Base-by-base conservation (phyloP, 768 basidiomycete species). In the Cystobasidium tubakii region DNA sequence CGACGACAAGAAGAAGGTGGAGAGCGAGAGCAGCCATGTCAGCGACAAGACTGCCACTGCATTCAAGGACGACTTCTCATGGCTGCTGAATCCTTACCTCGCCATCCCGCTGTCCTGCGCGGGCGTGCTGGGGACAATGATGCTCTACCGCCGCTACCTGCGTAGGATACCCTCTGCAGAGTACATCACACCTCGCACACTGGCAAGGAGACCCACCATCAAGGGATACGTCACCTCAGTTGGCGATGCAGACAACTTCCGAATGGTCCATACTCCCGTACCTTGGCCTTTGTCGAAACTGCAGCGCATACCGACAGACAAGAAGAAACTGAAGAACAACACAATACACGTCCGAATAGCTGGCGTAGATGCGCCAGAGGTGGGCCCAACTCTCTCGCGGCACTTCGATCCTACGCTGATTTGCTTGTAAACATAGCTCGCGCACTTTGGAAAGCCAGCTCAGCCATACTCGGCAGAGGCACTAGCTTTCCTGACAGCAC, bases 321-420 rank as follows among this genome's bases (percentile, higher is more conserved):
- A 81, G 23, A 88, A 87, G 86, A 88, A 89, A 0, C 83, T 94
- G 60, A 90, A 86, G 79, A 86, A 88, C 75, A 83, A 91, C 77
- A 96, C 94, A 1, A 83, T 97, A 21, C 89, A 90, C 78, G 87
- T 98, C 33, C 87, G 94, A 17, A 86, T 98, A 33, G 90, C 90
- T 17, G 94, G 91, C 0, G 87, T 92, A 3, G 94, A 98, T 79
- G 94, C 94, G 0, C 94, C 94, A 0, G 94, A 98, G 84, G 91
- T 71, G 25, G 19, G 36, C 25, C 19, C 4, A 71, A 31, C 90
- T 3, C 3, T 10, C 31, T 15, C 15, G 7, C 17, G 4, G 23
- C 21, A 27, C 0, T 1, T 1, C 15, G 17, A 21, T 33, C 42
- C 7, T 19, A 1, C 23, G 17, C 1, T 13, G n/a, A 19, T 43